Evolutionary conservation across 768 basidiomycete genomes (phyloP).

Genomic region (Candolleomyces aberdarensis): DNA sequence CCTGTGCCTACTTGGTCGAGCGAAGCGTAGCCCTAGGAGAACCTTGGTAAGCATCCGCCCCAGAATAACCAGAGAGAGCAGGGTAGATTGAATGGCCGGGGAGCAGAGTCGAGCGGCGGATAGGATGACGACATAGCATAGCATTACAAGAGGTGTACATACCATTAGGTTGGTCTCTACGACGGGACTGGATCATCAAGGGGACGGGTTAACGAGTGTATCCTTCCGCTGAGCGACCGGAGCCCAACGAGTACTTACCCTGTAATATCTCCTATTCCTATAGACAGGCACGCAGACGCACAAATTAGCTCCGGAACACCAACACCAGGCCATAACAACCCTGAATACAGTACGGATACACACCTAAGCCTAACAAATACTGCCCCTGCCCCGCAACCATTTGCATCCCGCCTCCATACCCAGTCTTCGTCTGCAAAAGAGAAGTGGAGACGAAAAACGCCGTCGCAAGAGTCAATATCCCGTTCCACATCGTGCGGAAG

Average conservation of each 20-base stretch:
- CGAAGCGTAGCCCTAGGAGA: constrained; percentile 60
- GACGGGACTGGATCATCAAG: constrained; percentile 45
- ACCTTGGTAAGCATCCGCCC: neutral
- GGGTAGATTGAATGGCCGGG: too few relatives aligned
- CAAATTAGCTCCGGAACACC: neutral
- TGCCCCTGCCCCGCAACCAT: constrained; percentile 29
- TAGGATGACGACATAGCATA: neutral
- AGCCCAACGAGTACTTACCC: constrained; percentile 40
- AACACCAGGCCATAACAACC: neutral
- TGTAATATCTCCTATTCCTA: constrained; percentile 73
- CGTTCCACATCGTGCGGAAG: constrained; percentile 35
- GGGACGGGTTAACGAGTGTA: neutral
- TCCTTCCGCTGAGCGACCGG: neutral
- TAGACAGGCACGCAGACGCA: neutral
- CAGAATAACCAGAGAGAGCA: too few relatives aligned
- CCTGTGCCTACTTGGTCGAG: constrained; percentile 67
- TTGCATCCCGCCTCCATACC: constrained; percentile 20
- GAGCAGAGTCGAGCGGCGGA: too few relatives aligned
- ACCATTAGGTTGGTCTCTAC: constrained; percentile 88
- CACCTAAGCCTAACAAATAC: constrained; percentile 61
- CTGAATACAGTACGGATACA: constrained; percentile 16
- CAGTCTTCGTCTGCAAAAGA: constrained; percentile 21
- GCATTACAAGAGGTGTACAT: constrained; percentile 11
- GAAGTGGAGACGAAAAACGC: constrained; percentile 34
- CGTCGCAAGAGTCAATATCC: constrained; percentile 41